These are phyloP conservation scores for Colletotrichum sojae DNA, from an alignment of 2,329 filamentous ascomycete genomes.

Conservation along the genomic window DNA sequence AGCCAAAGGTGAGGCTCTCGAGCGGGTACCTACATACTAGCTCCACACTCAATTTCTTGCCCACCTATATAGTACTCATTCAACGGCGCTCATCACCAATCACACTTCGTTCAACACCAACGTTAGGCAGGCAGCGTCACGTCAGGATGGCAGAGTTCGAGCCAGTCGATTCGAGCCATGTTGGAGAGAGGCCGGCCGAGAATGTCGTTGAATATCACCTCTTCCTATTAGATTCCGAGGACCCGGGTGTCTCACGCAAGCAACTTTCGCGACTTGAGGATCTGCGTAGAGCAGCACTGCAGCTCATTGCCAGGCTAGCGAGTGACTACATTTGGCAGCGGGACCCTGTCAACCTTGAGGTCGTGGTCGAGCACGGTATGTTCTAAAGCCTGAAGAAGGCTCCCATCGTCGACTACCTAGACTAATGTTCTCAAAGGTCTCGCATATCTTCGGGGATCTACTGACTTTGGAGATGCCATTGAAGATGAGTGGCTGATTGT, in stretches of 20 bases:
- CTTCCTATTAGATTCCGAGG: slow-evolving; percentile 74
- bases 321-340: slow-evolving; percentile 96
- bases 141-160: too few species aligned
- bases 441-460: slow-evolving; percentile 79
- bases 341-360: slow-evolving; percentile 81
- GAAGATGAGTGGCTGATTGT: slow-evolving; percentile 99
- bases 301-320: slow-evolving; percentile 75
- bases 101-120: too few species aligned
- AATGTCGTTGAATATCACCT: slow-evolving; percentile 88
- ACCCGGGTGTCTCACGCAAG: slow-evolving; percentile 62
- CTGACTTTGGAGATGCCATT: slow-evolving; percentile 93
- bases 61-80: too few species aligned
- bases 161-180: too few species aligned
- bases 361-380: slow-evolving; percentile 71
- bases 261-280: slow-evolving; percentile 77
- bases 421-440: slow-evolving; percentile 55
- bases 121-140: too few species aligned
- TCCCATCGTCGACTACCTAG: neutral
- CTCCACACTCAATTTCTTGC: too few species aligned
- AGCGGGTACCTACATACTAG: too few species aligned
- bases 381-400: neutral
- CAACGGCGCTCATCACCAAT: too few species aligned
- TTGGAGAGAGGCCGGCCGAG: slow-evolving; percentile 65
- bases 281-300: slow-evolving; percentile 77
- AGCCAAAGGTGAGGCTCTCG: too few species aligned